A percentile compares a stretch with the other conserved stretches of the same genome.
These are phyloP conservation scores for Durusdinium trenchii DNA, from an alignment of 73 alveolate genomes.

Conservation along the genomic window DNA sequence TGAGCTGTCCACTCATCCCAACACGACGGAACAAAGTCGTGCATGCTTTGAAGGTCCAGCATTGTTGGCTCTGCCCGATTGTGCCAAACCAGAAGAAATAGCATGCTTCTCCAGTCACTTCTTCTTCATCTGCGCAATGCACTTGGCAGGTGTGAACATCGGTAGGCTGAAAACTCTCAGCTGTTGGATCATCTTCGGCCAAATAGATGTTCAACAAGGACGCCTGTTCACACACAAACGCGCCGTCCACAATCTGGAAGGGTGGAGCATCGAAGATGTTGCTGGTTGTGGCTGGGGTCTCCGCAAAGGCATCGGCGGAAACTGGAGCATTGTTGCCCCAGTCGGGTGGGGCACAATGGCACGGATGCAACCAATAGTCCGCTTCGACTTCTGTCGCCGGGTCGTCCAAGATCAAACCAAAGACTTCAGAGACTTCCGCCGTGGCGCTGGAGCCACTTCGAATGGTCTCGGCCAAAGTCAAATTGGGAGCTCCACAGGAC, in stretches of 20 bases:
- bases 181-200: not conserved
- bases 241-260: not conserved
- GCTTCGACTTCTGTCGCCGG: not conserved
- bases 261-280: not conserved
- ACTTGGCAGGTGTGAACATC: not conserved
- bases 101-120: too few relatives aligned
- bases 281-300: slow-evolving; percentile 30
- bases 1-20: not conserved
- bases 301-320: slow-evolving; percentile 21
- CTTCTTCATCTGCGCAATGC: not conserved
- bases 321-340: slow-evolving; percentile 37
- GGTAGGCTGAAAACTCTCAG: not conserved
- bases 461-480: not conserved
- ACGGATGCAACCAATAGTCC: slow-evolving; percentile 53
- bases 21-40: not conserved
- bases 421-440: not conserved
- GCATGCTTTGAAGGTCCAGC: slow-evolving; percentile 1
- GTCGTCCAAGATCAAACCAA: slow-evolving; percentile 25
- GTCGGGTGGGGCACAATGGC: slow-evolving; percentile 42
- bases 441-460: not conserved
- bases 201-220: not conserved
- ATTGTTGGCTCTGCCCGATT: not conserved
- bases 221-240: not conserved
- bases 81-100: slow-evolving; percentile 1
- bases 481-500: not conserved